Evolutionary conservation across 2,329 filamentous ascomycete species (phyloP).

Genomic region (Trichoderma gracile): DNA sequence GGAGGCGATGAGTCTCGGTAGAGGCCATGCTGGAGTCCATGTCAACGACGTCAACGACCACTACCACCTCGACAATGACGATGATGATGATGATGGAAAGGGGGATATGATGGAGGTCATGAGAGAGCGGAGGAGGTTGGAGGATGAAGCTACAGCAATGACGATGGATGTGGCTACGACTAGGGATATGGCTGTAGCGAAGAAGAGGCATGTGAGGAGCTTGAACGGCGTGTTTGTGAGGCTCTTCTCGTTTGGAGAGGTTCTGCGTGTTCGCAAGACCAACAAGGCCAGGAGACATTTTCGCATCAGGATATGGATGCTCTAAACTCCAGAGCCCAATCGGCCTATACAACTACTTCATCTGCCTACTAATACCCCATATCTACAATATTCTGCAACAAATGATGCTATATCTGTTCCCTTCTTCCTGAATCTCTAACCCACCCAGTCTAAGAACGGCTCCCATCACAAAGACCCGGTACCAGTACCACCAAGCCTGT

Average conservation of each 20-base stretch:
- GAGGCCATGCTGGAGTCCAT: too few species aligned
- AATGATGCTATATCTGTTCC: neutral
- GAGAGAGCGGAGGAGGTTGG: too few species aligned
- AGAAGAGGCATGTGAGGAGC: neutral
- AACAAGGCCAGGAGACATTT: neutral
- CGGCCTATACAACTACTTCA: neutral
- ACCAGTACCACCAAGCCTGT: neutral
- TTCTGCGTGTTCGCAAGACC: neutral
- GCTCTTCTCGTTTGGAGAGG: neutral
- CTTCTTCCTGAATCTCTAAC: too few species aligned
- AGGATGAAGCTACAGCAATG: neutral
- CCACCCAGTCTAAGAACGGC: neutral
- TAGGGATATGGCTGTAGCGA: neutral
- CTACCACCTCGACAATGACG: neutral
- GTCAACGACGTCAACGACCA: too few species aligned
- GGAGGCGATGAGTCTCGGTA: neutral
- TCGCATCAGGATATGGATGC: slow-evolving; percentile 5
- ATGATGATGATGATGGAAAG: neutral
- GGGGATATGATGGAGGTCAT: neutral
- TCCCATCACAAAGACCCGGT: neutral
- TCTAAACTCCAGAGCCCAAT: too few species aligned
- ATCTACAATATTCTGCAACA: neutral
- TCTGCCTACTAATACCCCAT: neutral
- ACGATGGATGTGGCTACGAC: neutral
- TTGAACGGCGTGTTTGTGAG: neutral